These are phyloP conservation scores for Guyanaporus albipodus DNA, from an alignment of 768 basidiomycete genomes.

Conservation along the genomic window DNA sequence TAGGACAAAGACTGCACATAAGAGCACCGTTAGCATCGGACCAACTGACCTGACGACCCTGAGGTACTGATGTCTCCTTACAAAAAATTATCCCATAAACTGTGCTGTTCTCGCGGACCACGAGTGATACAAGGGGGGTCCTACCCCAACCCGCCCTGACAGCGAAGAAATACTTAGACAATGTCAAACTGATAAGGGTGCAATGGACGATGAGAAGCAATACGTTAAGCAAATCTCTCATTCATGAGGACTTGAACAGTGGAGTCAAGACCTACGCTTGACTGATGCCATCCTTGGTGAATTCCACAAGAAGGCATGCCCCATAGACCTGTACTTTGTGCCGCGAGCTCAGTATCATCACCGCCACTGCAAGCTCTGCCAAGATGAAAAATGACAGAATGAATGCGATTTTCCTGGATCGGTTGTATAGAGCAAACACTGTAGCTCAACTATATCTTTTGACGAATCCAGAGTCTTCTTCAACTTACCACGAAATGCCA, in stretches of 20 bases:
- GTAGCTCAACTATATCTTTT: background rate
- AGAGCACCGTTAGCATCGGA: conserved; percentile 1
- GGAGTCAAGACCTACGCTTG: conserved; percentile 9
- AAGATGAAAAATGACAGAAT: conserved; percentile 5
- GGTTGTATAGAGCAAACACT: conserved; percentile 19
- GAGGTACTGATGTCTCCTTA: conserved; percentile 5
- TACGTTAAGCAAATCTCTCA: conserved; percentile 4
- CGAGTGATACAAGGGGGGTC: conserved; percentile 17
- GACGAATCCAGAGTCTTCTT: background rate
- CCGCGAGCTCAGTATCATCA: conserved; percentile 1
- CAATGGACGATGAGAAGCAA: conserved; percentile 14
- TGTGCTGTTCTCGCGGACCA: conserved; percentile 14
- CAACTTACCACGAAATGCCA: conserved; percentile 16
- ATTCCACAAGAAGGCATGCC: conserved; percentile 4
- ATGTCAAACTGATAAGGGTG: conserved; percentile 10
- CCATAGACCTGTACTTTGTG: background rate
- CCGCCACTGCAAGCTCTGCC: background rate
- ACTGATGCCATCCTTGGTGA: background rate
- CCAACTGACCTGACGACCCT: background rate
- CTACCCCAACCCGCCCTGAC: conserved; percentile 13
- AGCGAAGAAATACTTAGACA: conserved; percentile 16
- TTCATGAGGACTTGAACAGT: background rate
- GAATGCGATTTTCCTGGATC: conserved; percentile 9
- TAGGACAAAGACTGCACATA: background rate
- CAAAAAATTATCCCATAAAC: conserved; percentile 6